Base-by-base conservation (phyloP, 345 rosid genomes). In the Viola odorata region DNA sequence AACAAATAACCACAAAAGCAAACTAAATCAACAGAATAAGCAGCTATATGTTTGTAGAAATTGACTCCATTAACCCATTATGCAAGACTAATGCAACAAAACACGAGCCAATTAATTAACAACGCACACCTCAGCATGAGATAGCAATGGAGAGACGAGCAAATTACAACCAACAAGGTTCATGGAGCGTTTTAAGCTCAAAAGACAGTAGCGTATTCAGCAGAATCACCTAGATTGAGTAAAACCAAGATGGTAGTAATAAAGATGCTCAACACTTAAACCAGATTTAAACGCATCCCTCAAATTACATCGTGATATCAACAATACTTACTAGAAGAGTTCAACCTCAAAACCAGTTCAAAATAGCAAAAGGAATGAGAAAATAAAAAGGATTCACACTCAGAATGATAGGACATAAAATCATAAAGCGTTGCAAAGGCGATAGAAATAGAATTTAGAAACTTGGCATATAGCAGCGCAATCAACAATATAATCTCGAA, bases 1-100 rank as follows among this genome's bases (percentile, higher is more conserved):
- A 50, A 45, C 58, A 59, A 7, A 49, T 17, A 38, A 50, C 16
- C 50, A 16, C 37, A 60, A 61, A 64, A 37, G 5, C 32, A 4
- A 47, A n/a, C 50, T 9, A 44, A 44, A 47, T 55, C 8, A 38
- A 58, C 41, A 61, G 7, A 40, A 10, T 41, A 38, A 45, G 40
- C 5, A 40, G 63, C 47, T 32, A 13, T 11, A n/a, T 10, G 32
- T 23, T 23, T 23, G 32, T 23, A 23, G 32, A 23, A 23, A 23
- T 23, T 23, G 32, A 23, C 32, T 23, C 32, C 32, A 23, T 23
- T 23, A 23, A 23, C 32, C 32, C 32, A 23, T 2, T 23, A 23
- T 2, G 32, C 32, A 23, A 23, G 32, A 23, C 32, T 23, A 23
- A 23, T 23, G 32, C 32, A 1, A 23, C 55, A 52, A 52, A 5